phyloP scores from a whole-genome alignment of 2,329 filamentous ascomycete species.

The Cytospora schulzeri region DNA sequence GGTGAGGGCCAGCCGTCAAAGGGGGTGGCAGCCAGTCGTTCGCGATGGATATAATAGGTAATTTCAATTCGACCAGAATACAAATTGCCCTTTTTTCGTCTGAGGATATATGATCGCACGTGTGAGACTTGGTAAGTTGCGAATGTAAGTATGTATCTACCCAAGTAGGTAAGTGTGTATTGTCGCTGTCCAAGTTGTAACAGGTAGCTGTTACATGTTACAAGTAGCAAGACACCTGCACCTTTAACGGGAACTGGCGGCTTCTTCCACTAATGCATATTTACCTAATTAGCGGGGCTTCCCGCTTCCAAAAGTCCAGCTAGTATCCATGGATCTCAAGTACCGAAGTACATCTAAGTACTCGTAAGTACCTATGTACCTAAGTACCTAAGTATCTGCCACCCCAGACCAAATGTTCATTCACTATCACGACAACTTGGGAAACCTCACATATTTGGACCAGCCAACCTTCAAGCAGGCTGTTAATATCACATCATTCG shows the following conservation, averaged over 20 bases:
- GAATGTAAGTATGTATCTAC: too few relatives aligned
- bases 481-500: neutral
- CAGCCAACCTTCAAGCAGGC: neutral
- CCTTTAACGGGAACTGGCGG: neutral
- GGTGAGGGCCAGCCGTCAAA: too few relatives aligned
- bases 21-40: neutral
- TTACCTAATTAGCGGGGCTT: neutral
- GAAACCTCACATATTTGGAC: neutral
- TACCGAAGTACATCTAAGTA: neutral
- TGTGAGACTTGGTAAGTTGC: neutral
- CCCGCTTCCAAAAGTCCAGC: neutral
- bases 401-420: neutral
- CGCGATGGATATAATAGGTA: neutral
- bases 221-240: neutral
- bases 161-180: neutral
- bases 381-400: neutral
- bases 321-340: too few relatives aligned
- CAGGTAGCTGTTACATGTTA: neutral
- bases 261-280: neutral
- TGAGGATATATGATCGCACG: too few relatives aligned
- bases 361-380: neutral
- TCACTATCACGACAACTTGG: neutral
- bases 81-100: too few relatives aligned
- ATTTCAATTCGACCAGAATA: neutral
- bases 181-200: neutral